Evolutionary conservation across 352 stramenopile species (phyloP).

Genomic region (Pythium aphanidermatum): DNA sequence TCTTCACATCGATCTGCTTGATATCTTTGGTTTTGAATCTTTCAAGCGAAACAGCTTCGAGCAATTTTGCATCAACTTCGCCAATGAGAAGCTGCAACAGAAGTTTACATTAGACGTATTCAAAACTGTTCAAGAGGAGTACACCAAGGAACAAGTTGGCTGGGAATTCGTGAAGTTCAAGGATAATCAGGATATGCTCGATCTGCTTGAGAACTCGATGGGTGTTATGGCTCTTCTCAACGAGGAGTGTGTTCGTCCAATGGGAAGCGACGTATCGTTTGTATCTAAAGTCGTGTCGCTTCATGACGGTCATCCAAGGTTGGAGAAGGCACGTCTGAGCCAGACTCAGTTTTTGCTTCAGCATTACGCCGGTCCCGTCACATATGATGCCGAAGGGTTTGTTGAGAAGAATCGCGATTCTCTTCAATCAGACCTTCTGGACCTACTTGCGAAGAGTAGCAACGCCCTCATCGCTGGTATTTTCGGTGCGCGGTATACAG

Average conservation of each 20-base stretch:
- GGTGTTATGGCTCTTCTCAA: slow-evolving; percentile 88
- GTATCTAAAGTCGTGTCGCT: slow-evolving; percentile 83
- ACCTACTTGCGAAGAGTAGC: slow-evolving; percentile 58
- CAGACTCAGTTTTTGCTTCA: slow-evolving; percentile 76
- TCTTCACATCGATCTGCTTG: slow-evolving; percentile 91
- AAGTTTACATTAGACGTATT: slow-evolving; percentile 87
- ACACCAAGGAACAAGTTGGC: slow-evolving; percentile 56
- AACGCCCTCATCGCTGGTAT: slow-evolving; percentile 72
- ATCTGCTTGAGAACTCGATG: slow-evolving; percentile 87
- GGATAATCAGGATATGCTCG: slow-evolving; percentile 90
- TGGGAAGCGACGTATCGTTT: slow-evolving; percentile 83
- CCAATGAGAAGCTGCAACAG: slow-evolving; percentile 93
- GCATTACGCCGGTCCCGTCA: slow-evolving; percentile 79
- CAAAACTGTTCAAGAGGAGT: slow-evolving; percentile 85
- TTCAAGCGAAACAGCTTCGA: slow-evolving; percentile 93
- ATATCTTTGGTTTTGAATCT: slow-evolving; percentile 97
- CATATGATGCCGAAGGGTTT: slow-evolving; percentile 76
- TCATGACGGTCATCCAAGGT: slow-evolving; percentile 70
- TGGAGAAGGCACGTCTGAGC: slow-evolving; percentile 70
- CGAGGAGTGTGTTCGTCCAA: slow-evolving; percentile 87
- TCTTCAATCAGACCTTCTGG: slow-evolving; percentile 68
- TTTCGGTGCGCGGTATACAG: slow-evolving; percentile 58
- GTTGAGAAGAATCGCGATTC: slow-evolving; percentile 89
- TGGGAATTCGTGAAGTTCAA: slow-evolving; percentile 83
- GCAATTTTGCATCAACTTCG: slow-evolving; percentile 96